Percentiles rank a stretch among this genome's conserved stretches.
Conservation (phyloP, 345 rosid genomes). For the Chamaenerion angustifolium region DNA sequence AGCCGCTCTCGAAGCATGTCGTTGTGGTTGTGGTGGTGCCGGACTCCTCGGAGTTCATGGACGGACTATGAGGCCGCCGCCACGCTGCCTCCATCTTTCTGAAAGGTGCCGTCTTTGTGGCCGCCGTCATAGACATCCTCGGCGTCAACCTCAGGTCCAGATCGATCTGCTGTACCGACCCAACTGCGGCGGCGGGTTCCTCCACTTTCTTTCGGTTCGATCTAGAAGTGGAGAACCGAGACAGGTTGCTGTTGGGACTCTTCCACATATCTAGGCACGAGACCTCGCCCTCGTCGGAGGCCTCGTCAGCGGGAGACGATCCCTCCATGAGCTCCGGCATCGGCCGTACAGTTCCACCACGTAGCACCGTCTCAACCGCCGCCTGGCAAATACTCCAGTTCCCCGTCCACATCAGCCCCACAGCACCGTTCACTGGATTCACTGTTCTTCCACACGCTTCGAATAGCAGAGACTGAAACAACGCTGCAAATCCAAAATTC, state of each 20-base stretch:
- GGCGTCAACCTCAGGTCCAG: constrained; percentile 58
- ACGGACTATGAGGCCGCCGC: constrained; percentile 47
- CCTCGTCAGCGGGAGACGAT: constrained; percentile 41
- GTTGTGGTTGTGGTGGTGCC: constrained; percentile 59
- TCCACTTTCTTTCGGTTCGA: constrained; percentile 35
- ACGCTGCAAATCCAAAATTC: constrained; percentile 23
- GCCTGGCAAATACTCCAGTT: constrained; percentile 87
- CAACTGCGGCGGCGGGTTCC: constrained; percentile 10
- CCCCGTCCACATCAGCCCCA: constrained; percentile 82
- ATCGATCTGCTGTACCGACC: constrained; percentile 26
- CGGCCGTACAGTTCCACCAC: constrained; percentile 56
- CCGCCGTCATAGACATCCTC: constrained; percentile 2
- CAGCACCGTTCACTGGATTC: constrained; percentile 92
- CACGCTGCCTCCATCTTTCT: constrained; percentile 16
- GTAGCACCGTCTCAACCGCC: constrained; percentile 77
- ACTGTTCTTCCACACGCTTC: constrained; percentile 96
- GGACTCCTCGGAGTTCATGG: constrained; percentile 86
- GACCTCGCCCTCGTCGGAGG: constrained; percentile 44
- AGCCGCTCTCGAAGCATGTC: constrained; percentile 37
- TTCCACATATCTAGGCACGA: constrained; percentile 36
- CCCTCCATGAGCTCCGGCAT: constrained; percentile 47
- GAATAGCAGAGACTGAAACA: constrained; percentile 74
- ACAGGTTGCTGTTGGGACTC: constrained; percentile 15
- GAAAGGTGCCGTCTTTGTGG: constrained; percentile 10
- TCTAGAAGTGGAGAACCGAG: constrained; percentile 60